Evolutionary conservation across 2,329 filamentous ascomycete genomes (phyloP).

Genomic region (Trematosphaeria pertusa): DNA sequence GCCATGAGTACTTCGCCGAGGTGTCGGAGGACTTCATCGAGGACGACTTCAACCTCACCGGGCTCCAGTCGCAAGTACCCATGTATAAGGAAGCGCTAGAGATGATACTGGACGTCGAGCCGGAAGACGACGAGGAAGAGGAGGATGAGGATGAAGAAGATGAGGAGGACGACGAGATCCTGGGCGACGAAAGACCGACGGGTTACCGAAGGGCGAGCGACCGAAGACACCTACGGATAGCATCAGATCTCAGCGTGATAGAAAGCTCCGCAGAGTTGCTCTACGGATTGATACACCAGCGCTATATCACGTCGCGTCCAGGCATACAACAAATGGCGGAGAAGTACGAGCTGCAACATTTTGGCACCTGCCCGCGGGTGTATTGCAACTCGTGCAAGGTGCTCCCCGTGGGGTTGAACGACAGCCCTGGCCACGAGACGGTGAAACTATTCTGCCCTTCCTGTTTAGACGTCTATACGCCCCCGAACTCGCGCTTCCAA

Average conservation of each 20-base stretch:
- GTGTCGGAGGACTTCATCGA: conserved; percentile 99
- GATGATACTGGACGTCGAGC: conserved; percentile 99
- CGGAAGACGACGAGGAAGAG: conserved; percentile 90
- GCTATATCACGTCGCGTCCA: conserved; percentile 94
- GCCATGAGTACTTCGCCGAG: conserved; percentile 98
- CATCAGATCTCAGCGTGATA: conserved; percentile 92
- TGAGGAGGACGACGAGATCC: conserved; percentile 61
- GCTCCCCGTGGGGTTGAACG: conserved; percentile 89
- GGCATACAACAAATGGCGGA: conserved; percentile 99
- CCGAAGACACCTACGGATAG: conserved; percentile 82
- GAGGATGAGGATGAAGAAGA: conserved; percentile 75
- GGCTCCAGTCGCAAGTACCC: conserved; percentile 90
- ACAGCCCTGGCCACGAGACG: conserved; percentile 94
- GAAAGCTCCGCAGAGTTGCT: conserved; percentile 98
- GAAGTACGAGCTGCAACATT: conserved; percentile 97
- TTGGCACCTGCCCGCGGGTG: conserved; percentile 93
- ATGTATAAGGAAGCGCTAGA: conserved; percentile 99
- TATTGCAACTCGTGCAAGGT: conserved; percentile 91
- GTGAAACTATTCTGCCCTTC: conserved; percentile 98
- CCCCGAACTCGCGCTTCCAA: conserved; percentile 96
- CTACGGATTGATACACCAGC: conserved; percentile 97
- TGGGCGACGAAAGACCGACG: conserved; percentile 64
- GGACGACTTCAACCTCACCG: conserved; percentile 99
- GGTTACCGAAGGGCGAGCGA: conserved; percentile 53
- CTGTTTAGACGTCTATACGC: conserved; percentile 95